These are phyloP conservation scores for Entomortierella parvispora DNA, from an alignment of 192 early-diverging fungal genomes.

Conservation along the genomic window DNA sequence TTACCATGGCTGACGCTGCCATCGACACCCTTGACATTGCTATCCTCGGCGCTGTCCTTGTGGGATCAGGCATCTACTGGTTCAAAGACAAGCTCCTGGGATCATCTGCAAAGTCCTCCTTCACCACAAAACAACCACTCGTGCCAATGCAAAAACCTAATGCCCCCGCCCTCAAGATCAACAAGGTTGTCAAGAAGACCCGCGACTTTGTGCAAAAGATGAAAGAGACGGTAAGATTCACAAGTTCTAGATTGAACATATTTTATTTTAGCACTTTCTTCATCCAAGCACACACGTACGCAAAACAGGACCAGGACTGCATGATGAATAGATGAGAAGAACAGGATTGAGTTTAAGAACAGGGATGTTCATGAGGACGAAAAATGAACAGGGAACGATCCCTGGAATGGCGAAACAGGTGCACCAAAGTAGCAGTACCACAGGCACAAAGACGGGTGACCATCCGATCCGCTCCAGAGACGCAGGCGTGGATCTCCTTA, in stretches of 20 bases:
- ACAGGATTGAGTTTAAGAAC: no score
- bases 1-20: constrained; percentile 46
- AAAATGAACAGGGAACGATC: no score
- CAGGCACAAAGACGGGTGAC: no score
- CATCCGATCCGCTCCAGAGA: no score
- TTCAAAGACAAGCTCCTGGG: constrained; percentile 53
- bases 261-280: neutral
- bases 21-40: constrained; percentile 62
- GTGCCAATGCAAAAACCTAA: constrained; percentile 44
- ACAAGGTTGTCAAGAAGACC: constrained; percentile 47
- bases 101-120: constrained; percentile 37
- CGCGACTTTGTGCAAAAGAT: constrained; percentile 66
- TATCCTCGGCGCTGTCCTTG: constrained; percentile 58
- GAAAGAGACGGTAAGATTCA: constrained; percentile 58
- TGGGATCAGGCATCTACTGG: constrained; percentile 53
- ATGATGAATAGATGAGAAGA: no score
- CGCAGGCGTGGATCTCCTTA: no score
- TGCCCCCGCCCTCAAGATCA: constrained; percentile 37
- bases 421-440: no score
- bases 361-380: no score
- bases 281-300: neutral
- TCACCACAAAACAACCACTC: constrained; percentile 36
- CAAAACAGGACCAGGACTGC: no score
- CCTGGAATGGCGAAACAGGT: no score
- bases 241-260: no score